phyloP scores from a whole-genome alignment of 2,329 filamentous ascomycete genomes.

The Byssochlamys sp. region DNA sequence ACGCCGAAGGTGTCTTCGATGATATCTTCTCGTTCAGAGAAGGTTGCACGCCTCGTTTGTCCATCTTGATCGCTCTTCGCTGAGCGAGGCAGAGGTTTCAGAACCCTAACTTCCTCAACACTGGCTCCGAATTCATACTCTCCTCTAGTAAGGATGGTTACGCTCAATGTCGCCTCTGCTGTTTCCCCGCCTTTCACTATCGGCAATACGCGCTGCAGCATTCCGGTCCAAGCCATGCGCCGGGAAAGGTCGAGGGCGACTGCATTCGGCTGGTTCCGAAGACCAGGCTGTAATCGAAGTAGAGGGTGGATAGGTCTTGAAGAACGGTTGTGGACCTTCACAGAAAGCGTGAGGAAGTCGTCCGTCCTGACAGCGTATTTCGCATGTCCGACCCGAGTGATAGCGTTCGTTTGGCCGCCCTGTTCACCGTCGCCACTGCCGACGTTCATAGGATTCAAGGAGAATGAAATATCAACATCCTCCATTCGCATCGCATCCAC shows the following conservation, averaged over 20 bases:
- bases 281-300: conserved; percentile 64
- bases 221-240: conserved; percentile 75
- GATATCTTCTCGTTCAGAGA: conserved; percentile 14
- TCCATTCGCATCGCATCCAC: conserved; percentile 73
- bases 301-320: conserved; percentile 58
- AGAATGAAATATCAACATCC: conserved; percentile 59
- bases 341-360: conserved; percentile 58
- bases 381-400: conserved; percentile 34
- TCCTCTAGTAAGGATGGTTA: conserved; percentile 67
- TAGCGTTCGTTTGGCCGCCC: conserved; percentile 7
- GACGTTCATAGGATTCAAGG: conserved; percentile 22
- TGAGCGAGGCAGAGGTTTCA: conserved; percentile 13
- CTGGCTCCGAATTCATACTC: conserved; percentile 72
- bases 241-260: conserved; percentile 71
- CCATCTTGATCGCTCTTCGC: conserved; percentile 8
- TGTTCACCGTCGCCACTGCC: conserved; percentile 7
- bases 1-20: conserved; percentile 31
- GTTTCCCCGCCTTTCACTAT: conserved; percentile 50
- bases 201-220: conserved; percentile 65
- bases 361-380: conserved; percentile 46
- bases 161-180: conserved; percentile 56
- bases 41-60: conserved; percentile 5
- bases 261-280: conserved; percentile 62
- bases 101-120: conserved; percentile 65
- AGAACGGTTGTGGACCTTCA: conserved; percentile 68